phyloP scores from a whole-genome alignment of 1,284 basidiomycete species.

The Apiotrichum akiyoshidainum region DNA sequence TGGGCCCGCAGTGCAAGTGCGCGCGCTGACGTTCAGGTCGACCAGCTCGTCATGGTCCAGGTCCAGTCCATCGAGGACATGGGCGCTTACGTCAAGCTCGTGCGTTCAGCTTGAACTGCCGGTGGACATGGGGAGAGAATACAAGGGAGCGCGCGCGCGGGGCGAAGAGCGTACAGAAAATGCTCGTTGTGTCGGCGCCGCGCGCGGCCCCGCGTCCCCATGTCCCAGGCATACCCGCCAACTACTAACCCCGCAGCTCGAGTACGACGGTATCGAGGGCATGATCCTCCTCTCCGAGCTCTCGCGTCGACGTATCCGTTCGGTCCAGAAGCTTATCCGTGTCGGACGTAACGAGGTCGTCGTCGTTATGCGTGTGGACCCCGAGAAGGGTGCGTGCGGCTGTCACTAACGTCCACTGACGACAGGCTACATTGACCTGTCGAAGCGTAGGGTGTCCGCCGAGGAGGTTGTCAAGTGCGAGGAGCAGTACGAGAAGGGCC shows the following conservation, averaged over 20 bases:
- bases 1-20: no score
- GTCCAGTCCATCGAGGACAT: slow-evolving; percentile 99
- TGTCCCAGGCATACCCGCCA: not conserved
- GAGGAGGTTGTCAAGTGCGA: slow-evolving; percentile 99
- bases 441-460: slow-evolving; percentile 97
- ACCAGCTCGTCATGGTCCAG: slow-evolving; percentile 98
- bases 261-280: slow-evolving; percentile 98
- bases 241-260: slow-evolving; percentile 61
- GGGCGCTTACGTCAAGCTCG: slow-evolving; percentile 98
- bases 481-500: slow-evolving; percentile 96
- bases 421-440: slow-evolving; percentile 95
- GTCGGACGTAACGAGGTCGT: slow-evolving; percentile 98
- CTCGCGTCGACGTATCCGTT: slow-evolving; percentile 91
- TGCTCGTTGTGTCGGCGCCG: no score
- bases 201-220: no score
- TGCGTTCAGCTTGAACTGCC: slow-evolving; percentile 52
- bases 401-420: slow-evolving; percentile 2
- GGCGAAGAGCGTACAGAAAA: no score
- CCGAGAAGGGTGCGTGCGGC: slow-evolving; percentile 80
- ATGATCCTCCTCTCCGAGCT: slow-evolving; percentile 99
- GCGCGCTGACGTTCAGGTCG: slow-evolving; percentile 58
- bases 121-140: not conserved
- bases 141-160: not conserved
- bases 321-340: slow-evolving; percentile 96
- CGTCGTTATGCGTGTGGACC: slow-evolving; percentile 96